Base-by-base conservation (phyloP, 2,329 filamentous ascomycete genomes). In the Elsinoe batatas region DNA sequence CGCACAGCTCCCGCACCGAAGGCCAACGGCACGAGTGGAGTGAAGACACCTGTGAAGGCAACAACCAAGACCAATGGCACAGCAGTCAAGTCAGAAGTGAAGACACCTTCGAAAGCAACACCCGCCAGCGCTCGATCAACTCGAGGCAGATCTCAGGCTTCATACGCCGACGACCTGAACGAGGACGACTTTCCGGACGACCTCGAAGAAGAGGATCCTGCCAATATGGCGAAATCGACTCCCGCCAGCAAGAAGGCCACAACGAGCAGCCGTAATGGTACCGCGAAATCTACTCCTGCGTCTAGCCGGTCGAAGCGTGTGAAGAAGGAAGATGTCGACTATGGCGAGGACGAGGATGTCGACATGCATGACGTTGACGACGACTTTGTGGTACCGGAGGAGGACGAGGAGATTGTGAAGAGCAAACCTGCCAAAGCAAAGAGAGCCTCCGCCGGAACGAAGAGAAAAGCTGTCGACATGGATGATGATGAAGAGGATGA, bases 161-260 rank as follows among this genome's bases (percentile, higher is more conserved):
- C 69, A 62, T 68, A 65, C 67, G 68, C 60, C 35, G 67, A 68
- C 44, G 59, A 66, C 8, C 62, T 68, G 53, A 61, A 57, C 8
- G 51, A 58, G 3, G 61, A 67, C 54, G 68, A 71, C 56, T 69
- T 70, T 38, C 66, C 66, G 3, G 68, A 70, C 49, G 65, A 64
- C 36, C 58, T 74, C 42, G 65, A 72, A 50, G 71, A 74, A 47
- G 65, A 81, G n/a, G 86, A 89, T 61, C 91, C 95, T 63, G 90
- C 95, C 17, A 91, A 91, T 69, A 86, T 84, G 12, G 84, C 85
- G 3, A 85, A 83, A 65, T 79, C 79, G 47, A 74, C 79, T 43
- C 81, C 79, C 56, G 88, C 83, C 66, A 77, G 80, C 11, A 66
- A 62, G 58, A 55, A 61, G 62, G 50, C 59, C 70, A n/a, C 54